phyloP scores from a whole-genome alignment of 2,329 filamentous ascomycete genomes.

The Venturia aucupariae region DNA sequence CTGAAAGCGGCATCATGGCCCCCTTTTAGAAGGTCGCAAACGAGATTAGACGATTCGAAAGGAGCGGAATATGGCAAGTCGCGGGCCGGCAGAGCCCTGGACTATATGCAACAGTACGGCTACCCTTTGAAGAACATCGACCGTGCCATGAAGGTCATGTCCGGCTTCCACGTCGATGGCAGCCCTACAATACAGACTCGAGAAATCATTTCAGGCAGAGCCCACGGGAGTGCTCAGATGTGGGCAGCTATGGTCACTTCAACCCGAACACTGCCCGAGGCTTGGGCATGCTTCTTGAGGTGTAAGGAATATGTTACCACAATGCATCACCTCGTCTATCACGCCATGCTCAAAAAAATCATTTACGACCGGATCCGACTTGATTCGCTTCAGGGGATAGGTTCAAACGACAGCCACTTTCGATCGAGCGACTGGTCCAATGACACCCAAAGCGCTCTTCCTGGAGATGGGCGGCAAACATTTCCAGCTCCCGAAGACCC shows the following conservation, averaged over 20 bases:
- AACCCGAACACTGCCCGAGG: conserved; percentile 53
- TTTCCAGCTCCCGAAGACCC: not conserved
- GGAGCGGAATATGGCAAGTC: conserved; percentile 48
- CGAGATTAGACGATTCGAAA: conserved; percentile 50
- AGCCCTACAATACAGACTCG: conserved; percentile 51
- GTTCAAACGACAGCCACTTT: not conserved
- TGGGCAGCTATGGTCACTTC: conserved; percentile 51
- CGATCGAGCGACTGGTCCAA: too few relatives aligned
- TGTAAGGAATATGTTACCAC: conserved; percentile 36
- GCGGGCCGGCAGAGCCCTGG: conserved; percentile 45
- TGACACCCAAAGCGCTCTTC: not conserved
- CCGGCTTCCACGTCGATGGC: conserved; percentile 54
- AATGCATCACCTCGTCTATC: conserved; percentile 35
- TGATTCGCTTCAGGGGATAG: not conserved
- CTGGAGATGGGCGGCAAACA: conserved; percentile 10
- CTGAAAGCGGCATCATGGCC: conserved; percentile 55
- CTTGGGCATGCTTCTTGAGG: conserved; percentile 55
- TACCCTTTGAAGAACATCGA: conserved; percentile 46
- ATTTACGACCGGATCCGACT: conserved; percentile 24
- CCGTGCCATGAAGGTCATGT: conserved; percentile 41
- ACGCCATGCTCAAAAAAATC: conserved; percentile 51
- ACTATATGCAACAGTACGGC: conserved; percentile 50
- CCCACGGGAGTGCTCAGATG: conserved; percentile 24
- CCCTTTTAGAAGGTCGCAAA: conserved; percentile 54
- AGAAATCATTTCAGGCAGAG: not conserved